Evolutionary conservation across 495 filamentous ascomycete genomes (phyloP), one percentile per base, ranked within the genome.

Genomic region (Aspergillus bridgeri): DNA sequence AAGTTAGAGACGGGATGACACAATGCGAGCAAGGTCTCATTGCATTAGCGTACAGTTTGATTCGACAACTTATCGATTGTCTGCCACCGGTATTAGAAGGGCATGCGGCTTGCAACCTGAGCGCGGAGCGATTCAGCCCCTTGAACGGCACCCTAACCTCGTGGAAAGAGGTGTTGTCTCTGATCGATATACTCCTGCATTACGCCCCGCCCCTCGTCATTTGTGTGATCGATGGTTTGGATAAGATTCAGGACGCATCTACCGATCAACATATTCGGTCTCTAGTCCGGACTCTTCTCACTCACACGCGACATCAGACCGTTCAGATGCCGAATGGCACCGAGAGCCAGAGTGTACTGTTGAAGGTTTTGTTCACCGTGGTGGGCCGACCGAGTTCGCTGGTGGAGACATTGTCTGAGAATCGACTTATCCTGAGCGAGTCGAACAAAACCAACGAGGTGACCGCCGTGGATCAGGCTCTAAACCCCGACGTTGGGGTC

Each of bases 61-160:
- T 79, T 19, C 73, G 76, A n/a, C 77, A 79, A 54, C 59, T 79
- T 56, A 72, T 79, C 33, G 74, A 79, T 54, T 67, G 67, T 38
- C 60, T 77, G 18, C 77, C 76, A 11, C 75, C 76, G 0, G 69
- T 77, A 17, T 57, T 74, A 15, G 69, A 76, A 56, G 71, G 71
- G 42, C 70, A 77, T 22, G 65, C 72, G 20, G 61, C 69, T 19
- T 68, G 72, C 42, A 69, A 73, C 48, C 54, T 79, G 21, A 75
- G 68, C 22, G 61, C 68, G 1, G 76, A 79, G 44, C 68, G 74
- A 1, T 72, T 79, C 48, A 69, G 65, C 15, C 62, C 60, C n/a
- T 53, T 79, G 22, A 67, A 78, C 24, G 75, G 74, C 38, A 75
- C 71, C 1, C 60, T 79, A 1, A 54, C 56, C 6, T 69, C 65